Conservation (phyloP, 495 filamentous ascomycete genomes). For the Penicillium crystallinum region DNA sequence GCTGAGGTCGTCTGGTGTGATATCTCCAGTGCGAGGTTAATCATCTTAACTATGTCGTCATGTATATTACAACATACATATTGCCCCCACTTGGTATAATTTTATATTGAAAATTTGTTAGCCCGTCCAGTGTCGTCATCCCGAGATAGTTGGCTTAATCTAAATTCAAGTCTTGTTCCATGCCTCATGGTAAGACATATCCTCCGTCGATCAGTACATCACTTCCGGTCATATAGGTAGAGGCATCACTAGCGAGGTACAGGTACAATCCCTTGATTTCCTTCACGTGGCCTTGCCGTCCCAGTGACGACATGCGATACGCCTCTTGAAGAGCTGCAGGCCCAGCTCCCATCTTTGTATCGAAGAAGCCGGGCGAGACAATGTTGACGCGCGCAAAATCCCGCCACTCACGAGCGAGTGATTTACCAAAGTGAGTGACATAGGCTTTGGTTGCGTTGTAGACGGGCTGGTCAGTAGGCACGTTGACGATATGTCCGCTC, state of each 20-base stretch:
- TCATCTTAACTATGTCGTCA: not conserved
- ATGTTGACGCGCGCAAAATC: conserved; percentile 59
- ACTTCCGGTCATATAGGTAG: conserved; percentile 64
- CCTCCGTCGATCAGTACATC: conserved; percentile 60
- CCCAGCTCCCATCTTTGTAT: conserved; percentile 54
- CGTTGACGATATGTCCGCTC: conserved; percentile 74
- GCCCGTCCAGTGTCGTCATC: not conserved
- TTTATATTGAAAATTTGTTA: not conserved
- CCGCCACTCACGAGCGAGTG: conserved; percentile 66
- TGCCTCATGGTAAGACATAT: conserved; percentile 33
- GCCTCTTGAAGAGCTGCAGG: conserved; percentile 49
- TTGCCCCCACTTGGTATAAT: not conserved
- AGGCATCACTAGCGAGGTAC: conserved; percentile 58
- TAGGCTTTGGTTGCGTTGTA: conserved; percentile 68
- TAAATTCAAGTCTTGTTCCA: not conserved
- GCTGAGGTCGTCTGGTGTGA: not conserved
- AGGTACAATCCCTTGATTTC: conserved; percentile 63
- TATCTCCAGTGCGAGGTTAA: not conserved
- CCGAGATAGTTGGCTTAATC: not conserved
- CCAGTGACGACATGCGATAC: conserved; percentile 57
- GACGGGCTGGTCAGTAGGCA: conserved; percentile 56
- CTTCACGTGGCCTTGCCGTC: conserved; percentile 53
- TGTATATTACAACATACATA: too few relatives aligned
- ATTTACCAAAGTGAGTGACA: conserved; percentile 60
- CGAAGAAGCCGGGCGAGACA: conserved; percentile 64